A percentile compares a stretch with the other conserved stretches of the same genome.
phyloP scores from a whole-genome alignment of 106 monocot genomes.

The Iris macrosiphon region DNA sequence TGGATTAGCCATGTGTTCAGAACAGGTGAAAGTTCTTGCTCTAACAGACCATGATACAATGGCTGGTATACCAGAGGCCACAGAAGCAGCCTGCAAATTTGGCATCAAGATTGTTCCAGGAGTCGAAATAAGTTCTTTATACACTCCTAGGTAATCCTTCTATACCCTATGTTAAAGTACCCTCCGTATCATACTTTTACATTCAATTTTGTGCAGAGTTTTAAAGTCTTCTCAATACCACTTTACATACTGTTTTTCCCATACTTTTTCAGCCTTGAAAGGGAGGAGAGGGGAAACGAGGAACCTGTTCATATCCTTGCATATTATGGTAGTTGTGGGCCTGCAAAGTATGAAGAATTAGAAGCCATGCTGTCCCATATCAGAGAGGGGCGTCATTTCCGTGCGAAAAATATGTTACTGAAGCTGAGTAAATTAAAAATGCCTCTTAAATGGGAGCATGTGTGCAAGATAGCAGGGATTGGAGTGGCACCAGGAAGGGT shows the following conservation, averaged over 20 bases:
- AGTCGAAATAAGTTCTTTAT: constrained; percentile 85
- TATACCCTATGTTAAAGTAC: not conserved
- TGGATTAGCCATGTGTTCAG: constrained; percentile 6
- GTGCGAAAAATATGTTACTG: constrained; percentile 76
- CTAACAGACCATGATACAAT: constrained; percentile 94
- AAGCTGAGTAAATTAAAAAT: constrained; percentile 67
- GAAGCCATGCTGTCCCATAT: constrained; percentile 52
- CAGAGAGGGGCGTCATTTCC: constrained; percentile 71
- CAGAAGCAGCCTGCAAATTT: constrained; percentile 45
- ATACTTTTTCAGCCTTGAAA: constrained; percentile 8
- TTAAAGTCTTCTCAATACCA: not conserved
- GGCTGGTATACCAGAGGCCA: constrained; percentile 77
- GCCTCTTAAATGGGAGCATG: constrained; percentile 83
- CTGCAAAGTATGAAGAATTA: constrained; percentile 51
- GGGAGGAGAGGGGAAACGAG: constrained; percentile 36
- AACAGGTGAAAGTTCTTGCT: constrained; percentile 93
- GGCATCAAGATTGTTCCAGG: constrained; percentile 92
- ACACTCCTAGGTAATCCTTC: constrained; percentile 44
- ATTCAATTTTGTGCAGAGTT: too few species aligned
- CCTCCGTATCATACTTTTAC: not conserved
- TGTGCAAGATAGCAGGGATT: constrained; percentile 72
- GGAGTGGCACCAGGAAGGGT: constrained; percentile 95
- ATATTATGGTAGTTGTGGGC: constrained; percentile 82
- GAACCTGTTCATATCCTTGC: constrained; percentile 88
- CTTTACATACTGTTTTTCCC: not conserved